Evolutionary conservation across 1,284 basidiomycete species (phyloP).

Genomic region (Coriolopsis trogii): DNA sequence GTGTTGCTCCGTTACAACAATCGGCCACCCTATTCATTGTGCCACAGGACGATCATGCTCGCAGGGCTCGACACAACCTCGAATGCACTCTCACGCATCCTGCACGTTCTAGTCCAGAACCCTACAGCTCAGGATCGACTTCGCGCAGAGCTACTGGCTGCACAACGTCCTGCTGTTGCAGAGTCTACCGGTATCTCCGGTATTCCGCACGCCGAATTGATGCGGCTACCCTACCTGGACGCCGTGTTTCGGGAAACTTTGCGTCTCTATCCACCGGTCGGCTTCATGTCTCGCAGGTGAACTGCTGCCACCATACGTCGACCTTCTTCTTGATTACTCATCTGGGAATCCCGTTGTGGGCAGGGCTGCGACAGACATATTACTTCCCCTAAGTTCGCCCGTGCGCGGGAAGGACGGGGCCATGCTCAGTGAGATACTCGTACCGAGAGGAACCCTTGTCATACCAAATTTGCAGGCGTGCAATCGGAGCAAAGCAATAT

Average conservation of each 20-base stretch:
- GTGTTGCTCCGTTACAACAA: background rate
- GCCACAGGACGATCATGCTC: slow-evolving; percentile 26
- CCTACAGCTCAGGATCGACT: slow-evolving; percentile 10
- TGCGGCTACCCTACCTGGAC: slow-evolving; percentile 36
- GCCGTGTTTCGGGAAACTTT: slow-evolving; percentile 37
- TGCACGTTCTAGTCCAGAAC: slow-evolving; percentile 21
- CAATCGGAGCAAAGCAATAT: slow-evolving; percentile 21
- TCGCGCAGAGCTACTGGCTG: slow-evolving; percentile 29
- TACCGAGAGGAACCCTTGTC: slow-evolving; percentile 5
- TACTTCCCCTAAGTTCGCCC: slow-evolving; percentile 29
- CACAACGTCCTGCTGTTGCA: slow-evolving; percentile 8
- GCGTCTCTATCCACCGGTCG: slow-evolving; percentile 1
- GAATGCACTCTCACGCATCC: slow-evolving; percentile 30
- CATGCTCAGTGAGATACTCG: background rate
- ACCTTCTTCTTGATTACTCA: background rate
- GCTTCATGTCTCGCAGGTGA: background rate
- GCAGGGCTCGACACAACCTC: slow-evolving; percentile 35
- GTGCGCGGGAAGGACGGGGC: slow-evolving; percentile 15
- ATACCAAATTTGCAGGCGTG: slow-evolving; percentile 5
- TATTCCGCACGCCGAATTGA: slow-evolving; percentile 33
- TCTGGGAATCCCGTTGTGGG: background rate
- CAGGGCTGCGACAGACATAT: slow-evolving; percentile 22
- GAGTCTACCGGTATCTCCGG: slow-evolving; percentile 8
- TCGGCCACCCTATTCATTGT: background rate
- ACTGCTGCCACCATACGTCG: slow-evolving; percentile 16